Conservation (phyloP, 768 basidiomycete genomes). For the Amanita rubescens region DNA sequence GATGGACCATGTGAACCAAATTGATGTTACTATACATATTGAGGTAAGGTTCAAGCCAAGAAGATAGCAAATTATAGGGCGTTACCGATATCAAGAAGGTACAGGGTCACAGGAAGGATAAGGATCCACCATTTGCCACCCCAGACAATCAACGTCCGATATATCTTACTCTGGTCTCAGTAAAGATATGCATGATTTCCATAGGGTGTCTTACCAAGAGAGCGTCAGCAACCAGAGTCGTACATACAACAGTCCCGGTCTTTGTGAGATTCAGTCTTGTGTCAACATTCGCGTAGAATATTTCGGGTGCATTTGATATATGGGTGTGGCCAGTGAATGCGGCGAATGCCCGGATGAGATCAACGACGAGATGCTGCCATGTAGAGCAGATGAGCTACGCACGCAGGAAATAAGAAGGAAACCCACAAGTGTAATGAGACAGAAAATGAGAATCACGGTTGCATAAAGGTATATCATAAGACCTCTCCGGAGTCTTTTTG, state of each 20-base stretch:
- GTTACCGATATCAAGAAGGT: slow-evolving; percentile 1
- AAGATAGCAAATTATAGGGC: too few species aligned
- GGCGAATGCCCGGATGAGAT: neutral
- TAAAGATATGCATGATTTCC: neutral
- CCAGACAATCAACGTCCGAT: slow-evolving; percentile 5
- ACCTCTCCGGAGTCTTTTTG: neutral
- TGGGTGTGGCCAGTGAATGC: neutral
- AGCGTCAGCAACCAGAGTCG: slow-evolving; percentile 1
- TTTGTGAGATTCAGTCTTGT: slow-evolving; percentile 1
- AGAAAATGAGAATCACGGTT: neutral
- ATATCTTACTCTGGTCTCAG: neutral
- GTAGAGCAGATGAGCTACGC: neutral
- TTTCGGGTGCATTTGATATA: neutral
- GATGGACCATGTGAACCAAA: slow-evolving; percentile 3
- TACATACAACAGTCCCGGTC: neutral
- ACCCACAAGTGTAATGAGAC: neutral
- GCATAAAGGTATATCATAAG: neutral
- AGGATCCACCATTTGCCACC: neutral
- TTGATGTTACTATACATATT: neutral
- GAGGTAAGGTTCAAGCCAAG: neutral
- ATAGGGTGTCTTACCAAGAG: neutral
- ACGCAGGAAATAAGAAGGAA: neutral
- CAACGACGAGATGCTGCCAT: slow-evolving; percentile 3
- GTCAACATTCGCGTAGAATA: neutral
- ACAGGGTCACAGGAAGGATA: neutral